Evolutionary conservation across 768 basidiomycete species (phyloP).

Genomic region (Macrocybe gigantea): DNA sequence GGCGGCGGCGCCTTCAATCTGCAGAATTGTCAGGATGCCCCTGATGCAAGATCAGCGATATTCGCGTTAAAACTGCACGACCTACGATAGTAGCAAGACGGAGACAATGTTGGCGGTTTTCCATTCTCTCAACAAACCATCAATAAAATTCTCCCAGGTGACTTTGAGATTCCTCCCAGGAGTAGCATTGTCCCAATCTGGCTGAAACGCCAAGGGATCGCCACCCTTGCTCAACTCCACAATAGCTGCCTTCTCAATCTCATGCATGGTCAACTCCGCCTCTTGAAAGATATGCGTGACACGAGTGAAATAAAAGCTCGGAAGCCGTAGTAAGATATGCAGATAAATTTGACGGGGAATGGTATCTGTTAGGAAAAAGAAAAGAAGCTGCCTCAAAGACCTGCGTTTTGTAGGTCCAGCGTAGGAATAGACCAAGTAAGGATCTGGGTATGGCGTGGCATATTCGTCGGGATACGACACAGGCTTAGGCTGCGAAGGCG

Average conservation of each 20-base stretch:
- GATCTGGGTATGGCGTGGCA: neutral
- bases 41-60: conserved; percentile 22
- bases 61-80: neutral
- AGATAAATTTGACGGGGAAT: conserved; percentile 28
- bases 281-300: conserved; percentile 66
- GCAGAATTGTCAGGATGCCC: conserved; percentile 67
- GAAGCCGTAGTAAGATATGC: conserved; percentile 48
- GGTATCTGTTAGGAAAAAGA: conserved; percentile 12
- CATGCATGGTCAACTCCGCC: conserved; percentile 55
- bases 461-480: neutral
- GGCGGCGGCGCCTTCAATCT: conserved; percentile 42
- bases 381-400: conserved; percentile 9
- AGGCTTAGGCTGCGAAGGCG: too few relatives aligned
- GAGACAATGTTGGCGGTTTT: conserved; percentile 73
- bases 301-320: conserved; percentile 61
- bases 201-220: neutral
- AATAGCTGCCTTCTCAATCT: conserved; percentile 39
- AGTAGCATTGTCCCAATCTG: too few relatives aligned
- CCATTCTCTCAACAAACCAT: conserved; percentile 67
- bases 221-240: neutral
- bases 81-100: conserved; percentile 47
- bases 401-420: neutral
- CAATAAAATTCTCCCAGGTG: conserved; percentile 69
- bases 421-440: conserved; percentile 1
- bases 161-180: conserved; percentile 15